A percentile compares a stretch with the other conserved stretches of the same genome.
These are phyloP conservation scores for Pichia cephalocereana DNA, from an alignment of 805 yeast species.

Conservation along the genomic window DNA sequence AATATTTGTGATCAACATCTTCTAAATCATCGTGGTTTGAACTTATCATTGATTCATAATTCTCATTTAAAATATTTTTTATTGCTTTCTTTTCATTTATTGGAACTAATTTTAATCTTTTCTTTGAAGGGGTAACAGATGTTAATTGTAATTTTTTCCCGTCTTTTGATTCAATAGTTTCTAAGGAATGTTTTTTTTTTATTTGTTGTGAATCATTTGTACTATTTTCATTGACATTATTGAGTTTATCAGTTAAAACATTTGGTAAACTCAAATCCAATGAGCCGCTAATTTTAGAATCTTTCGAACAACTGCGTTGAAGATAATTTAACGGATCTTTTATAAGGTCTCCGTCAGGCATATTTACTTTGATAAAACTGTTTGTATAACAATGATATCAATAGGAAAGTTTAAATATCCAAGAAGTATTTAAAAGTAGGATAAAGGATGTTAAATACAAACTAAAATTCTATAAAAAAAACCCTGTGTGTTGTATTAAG, in stretches of 20 bases:
- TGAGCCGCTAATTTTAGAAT: not conserved
- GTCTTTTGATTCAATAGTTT: too few species aligned
- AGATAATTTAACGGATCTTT: not conserved
- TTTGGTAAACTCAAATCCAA: not conserved
- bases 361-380: not conserved
- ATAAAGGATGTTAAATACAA: too few species aligned
- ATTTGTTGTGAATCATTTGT: too few species aligned
- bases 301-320: not conserved
- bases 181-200: too few species aligned
- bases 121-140: not conserved
- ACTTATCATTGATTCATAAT: not conserved
- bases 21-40: conserved; percentile 20
- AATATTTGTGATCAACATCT: conserved; percentile 58
- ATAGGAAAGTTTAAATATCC: too few species aligned
- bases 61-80: not conserved
- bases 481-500: too few species aligned
- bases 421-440: too few species aligned
- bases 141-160: too few species aligned
- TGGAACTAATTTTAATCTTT: not conserved
- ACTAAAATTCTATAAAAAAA: not conserved
- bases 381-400: too few species aligned
- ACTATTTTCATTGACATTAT: too few species aligned
- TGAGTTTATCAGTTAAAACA: too few species aligned
- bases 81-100: not conserved
- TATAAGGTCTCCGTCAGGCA: not conserved